Percentiles rank a stretch among this genome's conserved stretches.
These are phyloP conservation scores for Colletotrichum sidae DNA, from an alignment of 2,329 filamentous ascomycete species.

Conservation along the genomic window DNA sequence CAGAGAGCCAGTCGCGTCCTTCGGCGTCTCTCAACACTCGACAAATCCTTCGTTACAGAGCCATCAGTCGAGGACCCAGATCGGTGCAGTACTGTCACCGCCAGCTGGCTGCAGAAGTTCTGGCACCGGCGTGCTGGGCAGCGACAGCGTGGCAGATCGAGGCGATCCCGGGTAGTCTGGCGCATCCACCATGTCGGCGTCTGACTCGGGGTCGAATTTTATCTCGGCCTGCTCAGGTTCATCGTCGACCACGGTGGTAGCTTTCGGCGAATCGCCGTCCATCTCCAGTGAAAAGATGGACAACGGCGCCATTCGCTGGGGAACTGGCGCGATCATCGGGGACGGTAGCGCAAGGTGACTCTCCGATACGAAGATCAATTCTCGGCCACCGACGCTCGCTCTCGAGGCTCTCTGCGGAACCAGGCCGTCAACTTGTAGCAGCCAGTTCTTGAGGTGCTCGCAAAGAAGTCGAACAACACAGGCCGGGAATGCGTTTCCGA, in stretches of 20 bases:
- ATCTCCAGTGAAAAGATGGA: neutral
- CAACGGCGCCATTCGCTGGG: no score
- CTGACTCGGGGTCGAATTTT: conserved; percentile 20
- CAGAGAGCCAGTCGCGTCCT: no score
- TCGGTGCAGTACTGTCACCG: no score
- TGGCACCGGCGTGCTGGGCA: conserved; percentile 12
- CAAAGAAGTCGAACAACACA: conserved; percentile 63
- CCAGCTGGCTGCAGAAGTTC: no score
- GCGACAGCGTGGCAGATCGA: conserved; percentile 5
- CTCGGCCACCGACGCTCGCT: conserved; percentile 17
- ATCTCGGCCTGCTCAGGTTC: conserved; percentile 16
- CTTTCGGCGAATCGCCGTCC: neutral
- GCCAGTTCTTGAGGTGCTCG: conserved; percentile 58
- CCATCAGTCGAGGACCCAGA: no score
- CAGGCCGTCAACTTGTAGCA: conserved; percentile 57
- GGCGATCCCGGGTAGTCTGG: conserved; percentile 1
- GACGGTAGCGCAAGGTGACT: neutral
- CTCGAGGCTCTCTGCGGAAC: neutral
- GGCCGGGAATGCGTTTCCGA: conserved; percentile 84
- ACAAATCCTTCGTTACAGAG: no score
- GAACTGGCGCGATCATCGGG: neutral
- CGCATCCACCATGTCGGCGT: conserved; percentile 21
- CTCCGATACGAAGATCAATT: conserved; percentile 28
- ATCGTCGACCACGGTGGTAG: conserved; percentile 9
- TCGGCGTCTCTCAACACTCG: no score